Evolutionary conservation across 2,329 filamentous ascomycete species (phyloP).

Genomic region (Colletotrichum euphorbiae): DNA sequence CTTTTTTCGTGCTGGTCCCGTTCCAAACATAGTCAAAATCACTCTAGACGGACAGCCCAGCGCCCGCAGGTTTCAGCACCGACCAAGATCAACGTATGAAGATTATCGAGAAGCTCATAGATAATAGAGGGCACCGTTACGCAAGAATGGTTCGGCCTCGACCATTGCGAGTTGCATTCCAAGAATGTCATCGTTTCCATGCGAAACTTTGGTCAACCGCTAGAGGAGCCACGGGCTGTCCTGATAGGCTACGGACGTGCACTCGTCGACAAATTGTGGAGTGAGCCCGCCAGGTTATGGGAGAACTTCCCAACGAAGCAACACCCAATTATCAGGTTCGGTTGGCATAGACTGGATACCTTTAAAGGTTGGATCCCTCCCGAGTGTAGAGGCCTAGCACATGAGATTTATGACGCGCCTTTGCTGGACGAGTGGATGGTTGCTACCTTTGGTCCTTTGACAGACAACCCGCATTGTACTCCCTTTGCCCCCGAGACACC

Average conservation of each 20-base stretch:
- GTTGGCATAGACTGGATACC: background rate
- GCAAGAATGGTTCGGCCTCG: background rate
- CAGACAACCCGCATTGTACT: too few species aligned
- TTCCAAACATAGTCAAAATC: too few species aligned
- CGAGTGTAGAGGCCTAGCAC: background rate
- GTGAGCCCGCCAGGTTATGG: background rate
- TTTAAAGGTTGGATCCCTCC: conserved; percentile 3
- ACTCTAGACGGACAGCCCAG: too few species aligned
- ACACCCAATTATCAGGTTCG: conserved; percentile 1
- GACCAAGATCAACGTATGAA: background rate
- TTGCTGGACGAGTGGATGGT: background rate
- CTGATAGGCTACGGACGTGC: background rate
- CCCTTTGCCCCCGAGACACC: too few species aligned
- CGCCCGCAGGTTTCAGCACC: background rate
- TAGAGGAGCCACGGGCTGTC: conserved; percentile 6
- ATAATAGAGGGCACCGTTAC: background rate
- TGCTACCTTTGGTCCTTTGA: background rate
- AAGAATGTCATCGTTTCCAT: background rate
- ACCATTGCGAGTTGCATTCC: background rate
- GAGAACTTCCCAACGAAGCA: background rate
- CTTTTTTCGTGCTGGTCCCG: too few species aligned
- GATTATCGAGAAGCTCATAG: conserved; percentile 4
- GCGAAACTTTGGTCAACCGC: background rate
- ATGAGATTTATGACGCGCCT: background rate
- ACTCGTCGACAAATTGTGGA: background rate